Evolutionary conservation across 768 basidiomycete species (phyloP), one percentile per base, ranked within the genome.

Genomic region (Boletellus ananiceps): DNA sequence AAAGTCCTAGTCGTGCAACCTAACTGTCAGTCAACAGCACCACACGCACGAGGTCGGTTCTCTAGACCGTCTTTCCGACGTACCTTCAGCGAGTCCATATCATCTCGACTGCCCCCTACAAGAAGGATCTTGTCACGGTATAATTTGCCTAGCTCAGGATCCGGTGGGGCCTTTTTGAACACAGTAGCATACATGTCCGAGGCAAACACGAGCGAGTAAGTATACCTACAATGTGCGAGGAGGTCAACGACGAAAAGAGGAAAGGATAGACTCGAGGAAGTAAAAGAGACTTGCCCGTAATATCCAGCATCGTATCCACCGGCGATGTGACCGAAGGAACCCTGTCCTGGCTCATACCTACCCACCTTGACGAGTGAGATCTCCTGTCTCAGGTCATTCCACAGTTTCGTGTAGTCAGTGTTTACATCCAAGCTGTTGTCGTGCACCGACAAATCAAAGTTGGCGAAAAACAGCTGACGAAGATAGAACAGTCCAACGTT

Each of bases 91-190:
- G 84, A 85, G 40, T 88, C 62, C 59, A 82, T 67, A 57, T 92
- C 91, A 53, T 93, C 89, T 12, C 85, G 78, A 54, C 83, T 86
- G 21, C 87, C 88, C 21, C 91, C 62, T 2, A 79, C 78, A 29
- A 70, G 66, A 15, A 93, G 74, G 52, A 94, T 92, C 65, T 82
- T 82, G 51, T 86, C 77, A 3, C 89, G 79, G 64, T 93, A 94
- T 21, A 67, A 70, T 53, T 75, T 71, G 4, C 91, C 89, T 14
- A 80, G 78, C 19, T 65, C 69, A 1, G 86, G 81, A 59, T 84
- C 80, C 49, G 93, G 73, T 16, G 89, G 89, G 57, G 88, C 85
- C 27, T 74, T 71, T 60, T 87, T 84, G 73, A 93, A 93, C n/a
- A 93, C 78, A 1, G 88, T 85, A 21, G 78, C 67, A 53, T 78